Evolutionary conservation across 139 green algal genomes (phyloP).

Genomic region (Picochlorum sp.): DNA sequence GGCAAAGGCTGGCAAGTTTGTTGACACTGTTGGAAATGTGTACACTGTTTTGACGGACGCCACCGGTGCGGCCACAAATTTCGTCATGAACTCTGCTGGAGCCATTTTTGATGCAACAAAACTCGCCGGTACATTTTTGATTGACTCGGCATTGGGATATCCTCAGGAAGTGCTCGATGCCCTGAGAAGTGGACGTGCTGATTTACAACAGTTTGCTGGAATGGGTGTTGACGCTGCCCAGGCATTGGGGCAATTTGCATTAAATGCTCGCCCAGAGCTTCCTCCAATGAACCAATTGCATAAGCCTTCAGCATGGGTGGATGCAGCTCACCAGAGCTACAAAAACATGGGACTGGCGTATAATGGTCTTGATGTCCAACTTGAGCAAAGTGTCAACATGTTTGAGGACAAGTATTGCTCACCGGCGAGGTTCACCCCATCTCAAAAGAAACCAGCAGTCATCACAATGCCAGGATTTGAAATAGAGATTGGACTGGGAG

Average conservation of each 20-base stretch:
- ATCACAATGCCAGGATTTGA: constrained; percentile 9
- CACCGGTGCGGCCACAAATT: neutral
- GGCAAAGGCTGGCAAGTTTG: neutral
- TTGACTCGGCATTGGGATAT: neutral
- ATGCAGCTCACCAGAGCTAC: neutral
- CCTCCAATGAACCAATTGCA: constrained; percentile 2
- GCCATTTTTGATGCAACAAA: neutral
- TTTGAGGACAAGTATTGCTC: constrained; percentile 7
- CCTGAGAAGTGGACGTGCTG: neutral
- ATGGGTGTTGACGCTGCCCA: neutral
- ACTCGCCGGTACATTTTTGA: neutral
- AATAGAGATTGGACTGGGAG: constrained; percentile 16
- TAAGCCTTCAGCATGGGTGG: constrained; percentile 2
- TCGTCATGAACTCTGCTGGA: neutral
- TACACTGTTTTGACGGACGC: neutral
- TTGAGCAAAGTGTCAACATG: neutral
- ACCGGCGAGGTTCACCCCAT: neutral
- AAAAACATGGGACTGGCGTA: constrained; percentile 1
- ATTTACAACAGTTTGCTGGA: neutral
- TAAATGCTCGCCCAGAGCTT: neutral
- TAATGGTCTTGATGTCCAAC: neutral
- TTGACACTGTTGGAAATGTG: constrained; percentile 1
- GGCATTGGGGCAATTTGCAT: constrained; percentile 3
- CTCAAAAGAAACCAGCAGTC: neutral
- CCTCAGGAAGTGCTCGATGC: neutral